Base-by-base conservation (phyloP, 768 basidiomycete species). In the Pleurotus platypus region DNA sequence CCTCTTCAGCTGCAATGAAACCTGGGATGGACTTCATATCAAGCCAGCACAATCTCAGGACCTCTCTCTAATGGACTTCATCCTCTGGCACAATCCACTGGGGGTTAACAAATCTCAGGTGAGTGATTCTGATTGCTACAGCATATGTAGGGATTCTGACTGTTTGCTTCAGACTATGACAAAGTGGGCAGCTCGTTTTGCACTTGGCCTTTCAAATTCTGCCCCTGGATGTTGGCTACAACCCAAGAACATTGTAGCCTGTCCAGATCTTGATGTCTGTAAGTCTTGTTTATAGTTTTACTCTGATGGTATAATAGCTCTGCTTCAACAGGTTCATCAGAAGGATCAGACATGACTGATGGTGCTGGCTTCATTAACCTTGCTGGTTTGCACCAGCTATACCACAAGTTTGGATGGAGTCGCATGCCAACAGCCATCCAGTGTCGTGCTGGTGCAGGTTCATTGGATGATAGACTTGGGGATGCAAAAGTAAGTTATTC, bases 1-100 rank as follows among this genome's bases (percentile, higher is more conserved):
- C 60, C 70, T 84, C 6, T 67, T 83, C 39, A 74, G 73, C 53
- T 86, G 85, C 0, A 76, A 84, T 60, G 85, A 87, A 58, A 22
- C 45, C 9, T 63, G 63, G 26, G 59, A 68, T 18, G 58, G 51
- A 16, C 42, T 16, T 22, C 13, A 15, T n/a, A 45, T 45, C 22
- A 40, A n/a, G 22, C 15, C 38, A 2, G 20, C 42, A 42, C 20
- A 16, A 22, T 5, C 49, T 3, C 20, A 13, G 27, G 13, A n/a
- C 26, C 15, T 66, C 13, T 73, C 75, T 3, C 64, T 82, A 9
- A 39, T 67, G n/a, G 67, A 74, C 0, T 81, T 81, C 57, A 47
- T 81, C 0, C 56, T 70, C 1, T 78, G 72, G 73, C 78, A 79
- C 55, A 84, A 84, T 60, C 68, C 72, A 0, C 55, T 80, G 18